A percentile compares a stretch with the other conserved stretches of the same genome.
Evolutionary conservation across 2,329 filamentous ascomycete genomes (phyloP).

Genomic region (Fusarium gaditjirri): DNA sequence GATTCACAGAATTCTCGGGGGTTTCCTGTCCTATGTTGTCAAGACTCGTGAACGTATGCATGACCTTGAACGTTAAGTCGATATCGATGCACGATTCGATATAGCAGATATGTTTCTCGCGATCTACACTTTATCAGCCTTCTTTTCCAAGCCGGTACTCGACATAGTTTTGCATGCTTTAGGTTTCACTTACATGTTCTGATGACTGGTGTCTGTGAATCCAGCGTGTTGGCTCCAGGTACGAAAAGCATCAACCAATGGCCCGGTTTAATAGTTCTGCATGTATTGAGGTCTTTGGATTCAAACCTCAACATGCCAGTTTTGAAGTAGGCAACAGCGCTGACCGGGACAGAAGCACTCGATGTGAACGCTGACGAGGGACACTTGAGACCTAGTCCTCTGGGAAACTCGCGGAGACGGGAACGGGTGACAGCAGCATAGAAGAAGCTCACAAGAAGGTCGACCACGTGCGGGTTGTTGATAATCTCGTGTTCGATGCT

Average conservation of each 20-base stretch:
- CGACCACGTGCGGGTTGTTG: slow-evolving; percentile 82
- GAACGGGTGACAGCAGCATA: slow-evolving; percentile 65
- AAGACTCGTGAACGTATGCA: slow-evolving; percentile 6
- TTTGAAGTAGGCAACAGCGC: slow-evolving; percentile 28
- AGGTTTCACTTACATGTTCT: slow-evolving; percentile 16
- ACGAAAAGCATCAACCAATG: slow-evolving; percentile 31
- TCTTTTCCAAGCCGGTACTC: not conserved
- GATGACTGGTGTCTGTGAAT: slow-evolving; percentile 4
- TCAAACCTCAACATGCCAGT: slow-evolving; percentile 23
- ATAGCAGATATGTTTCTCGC: slow-evolving; percentile 32
- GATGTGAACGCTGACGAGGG: slow-evolving; percentile 28
- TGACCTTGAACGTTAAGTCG: slow-evolving; percentile 25
- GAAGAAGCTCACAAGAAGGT: slow-evolving; percentile 85
- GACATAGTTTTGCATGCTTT: not conserved
- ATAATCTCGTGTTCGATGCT: slow-evolving; percentile 87
- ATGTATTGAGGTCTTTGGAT: slow-evolving; percentile 19
- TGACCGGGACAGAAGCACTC: not conserved
- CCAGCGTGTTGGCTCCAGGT: not conserved
- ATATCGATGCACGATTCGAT: slow-evolving; percentile 14
- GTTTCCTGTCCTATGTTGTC: not conserved
- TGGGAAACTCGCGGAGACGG: slow-evolving; percentile 57
- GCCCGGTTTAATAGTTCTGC: slow-evolving; percentile 28
- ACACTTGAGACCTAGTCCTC: slow-evolving; percentile 54
- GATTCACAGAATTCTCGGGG: not conserved
- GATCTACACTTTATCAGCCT: slow-evolving; percentile 19